These are phyloP conservation scores for Colletotrichum shisoi DNA, from an alignment of 2,329 filamentous ascomycete species.

Conservation along the genomic window DNA sequence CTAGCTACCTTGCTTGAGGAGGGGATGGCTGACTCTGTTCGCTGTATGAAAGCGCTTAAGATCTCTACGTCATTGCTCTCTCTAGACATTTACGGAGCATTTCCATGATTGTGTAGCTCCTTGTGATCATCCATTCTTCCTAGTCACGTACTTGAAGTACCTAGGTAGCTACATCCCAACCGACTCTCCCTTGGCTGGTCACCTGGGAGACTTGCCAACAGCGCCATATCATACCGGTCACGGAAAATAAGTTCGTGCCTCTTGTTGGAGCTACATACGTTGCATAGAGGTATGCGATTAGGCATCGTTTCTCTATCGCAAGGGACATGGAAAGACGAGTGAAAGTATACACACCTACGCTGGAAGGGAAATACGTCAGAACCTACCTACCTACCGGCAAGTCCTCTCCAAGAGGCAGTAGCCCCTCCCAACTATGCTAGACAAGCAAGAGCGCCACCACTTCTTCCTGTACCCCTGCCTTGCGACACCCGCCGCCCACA, in stretches of 20 bases:
- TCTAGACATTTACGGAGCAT: background rate
- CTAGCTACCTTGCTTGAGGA: background rate
- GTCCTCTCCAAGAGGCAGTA: conserved; percentile 12
- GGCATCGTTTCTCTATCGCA: background rate
- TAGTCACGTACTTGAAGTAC: conserved; percentile 3
- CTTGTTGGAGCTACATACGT: background rate
- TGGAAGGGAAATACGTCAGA: conserved; percentile 9
- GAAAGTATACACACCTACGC: background rate
- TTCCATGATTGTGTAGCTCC: conserved; percentile 1
- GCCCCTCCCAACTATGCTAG: conserved; percentile 21
- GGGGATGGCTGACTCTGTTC: background rate
- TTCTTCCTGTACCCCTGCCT: conserved; percentile 34
- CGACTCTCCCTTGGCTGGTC: conserved; percentile 19
- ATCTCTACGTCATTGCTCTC: background rate
- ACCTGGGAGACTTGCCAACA: conserved; percentile 1
- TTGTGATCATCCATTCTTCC: background rate
- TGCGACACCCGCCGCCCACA: conserved; percentile 18
- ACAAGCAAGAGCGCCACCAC: conserved; percentile 11
- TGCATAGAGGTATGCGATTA: no score
- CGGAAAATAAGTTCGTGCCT: background rate
- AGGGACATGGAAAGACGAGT: background rate
- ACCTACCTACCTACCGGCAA: background rate
- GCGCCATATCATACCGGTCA: background rate
- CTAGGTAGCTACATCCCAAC: conserved; percentile 7
- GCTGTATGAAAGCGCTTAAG: background rate